A percentile compares a stretch with the other conserved stretches of the same genome.
Conservation (phyloP, 2,329 filamentous ascomycete genomes). For the Diaporthe sp. region DNA sequence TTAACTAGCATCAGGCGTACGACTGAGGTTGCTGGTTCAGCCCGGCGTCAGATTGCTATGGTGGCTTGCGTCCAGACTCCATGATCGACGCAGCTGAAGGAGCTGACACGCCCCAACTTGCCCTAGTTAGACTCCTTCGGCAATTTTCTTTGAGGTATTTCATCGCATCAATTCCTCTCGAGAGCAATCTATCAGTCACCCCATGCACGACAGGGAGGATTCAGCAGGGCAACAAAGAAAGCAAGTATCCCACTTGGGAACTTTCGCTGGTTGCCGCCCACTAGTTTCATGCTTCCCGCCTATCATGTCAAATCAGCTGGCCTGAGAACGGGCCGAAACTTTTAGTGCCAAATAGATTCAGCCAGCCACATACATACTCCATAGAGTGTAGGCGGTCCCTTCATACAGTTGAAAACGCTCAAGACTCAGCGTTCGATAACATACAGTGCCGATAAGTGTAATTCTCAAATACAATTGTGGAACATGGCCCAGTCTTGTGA, state of each 20-base stretch:
- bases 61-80: neutral
- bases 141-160: neutral
- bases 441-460: no score
- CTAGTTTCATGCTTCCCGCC: neutral
- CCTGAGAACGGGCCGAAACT: neutral
- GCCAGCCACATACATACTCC: neutral
- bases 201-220: neutral
- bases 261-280: neutral
- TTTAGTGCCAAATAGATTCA: neutral
- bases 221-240: neutral
- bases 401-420: neutral
- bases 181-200: no score
- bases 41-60: neutral
- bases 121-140: neutral
- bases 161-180: neutral
- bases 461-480: no score
- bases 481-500: no score
- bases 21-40: neutral
- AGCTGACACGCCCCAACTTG: neutral
- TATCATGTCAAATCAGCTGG: neutral
- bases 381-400: neutral
- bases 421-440: no score
- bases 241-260: neutral
- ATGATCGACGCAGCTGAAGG: neutral
- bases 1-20: neutral